These are phyloP conservation scores for Leishmania martiniquensis DNA, from an alignment of 208 protist species.

Conservation along the genomic window DNA sequence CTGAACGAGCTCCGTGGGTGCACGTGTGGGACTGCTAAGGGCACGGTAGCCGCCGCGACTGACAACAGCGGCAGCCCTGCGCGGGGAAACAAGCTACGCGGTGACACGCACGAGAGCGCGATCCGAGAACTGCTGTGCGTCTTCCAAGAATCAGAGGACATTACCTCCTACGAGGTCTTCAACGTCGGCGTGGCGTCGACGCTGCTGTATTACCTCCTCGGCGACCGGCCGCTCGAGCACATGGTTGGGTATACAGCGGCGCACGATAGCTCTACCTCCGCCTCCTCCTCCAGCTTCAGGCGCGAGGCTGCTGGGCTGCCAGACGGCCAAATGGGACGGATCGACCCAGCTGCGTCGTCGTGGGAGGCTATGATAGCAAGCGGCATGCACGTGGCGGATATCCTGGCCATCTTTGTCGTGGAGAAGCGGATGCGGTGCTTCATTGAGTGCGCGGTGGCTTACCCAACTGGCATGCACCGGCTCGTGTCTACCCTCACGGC, in stretches of 20 bases:
- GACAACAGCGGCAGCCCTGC: background rate
- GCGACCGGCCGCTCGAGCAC: conserved; percentile 30
- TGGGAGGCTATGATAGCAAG: conserved; percentile 47
- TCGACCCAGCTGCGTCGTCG: conserved; percentile 32
- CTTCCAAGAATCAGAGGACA: conserved; percentile 30
- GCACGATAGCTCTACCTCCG: conserved; percentile 34
- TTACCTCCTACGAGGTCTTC: conserved; percentile 58
- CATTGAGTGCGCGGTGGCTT: conserved; percentile 29
- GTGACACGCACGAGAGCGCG: conserved; percentile 30
- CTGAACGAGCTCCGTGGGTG: conserved; percentile 26
- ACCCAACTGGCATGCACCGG: conserved; percentile 45
- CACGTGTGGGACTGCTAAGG: background rate
- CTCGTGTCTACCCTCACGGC: conserved; percentile 53
- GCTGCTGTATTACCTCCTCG: conserved; percentile 51
- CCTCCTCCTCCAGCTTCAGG: conserved; percentile 37
- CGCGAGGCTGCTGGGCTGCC: conserved; percentile 15
- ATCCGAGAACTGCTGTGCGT: conserved; percentile 39
- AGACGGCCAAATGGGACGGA: conserved; percentile 8
- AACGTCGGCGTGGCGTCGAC: conserved; percentile 40
- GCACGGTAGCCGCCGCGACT: background rate
- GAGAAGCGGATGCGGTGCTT: conserved; percentile 56
- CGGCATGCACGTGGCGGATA: conserved; percentile 44
- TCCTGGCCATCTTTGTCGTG: conserved; percentile 47
- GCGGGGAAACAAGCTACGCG: background rate
- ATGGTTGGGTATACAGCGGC: conserved; percentile 36